A percentile compares a stretch with the other conserved stretches of the same genome.
Evolutionary conservation across 2,329 filamentous ascomycete species (phyloP).

Genomic region (Aspergillus alliaceus): DNA sequence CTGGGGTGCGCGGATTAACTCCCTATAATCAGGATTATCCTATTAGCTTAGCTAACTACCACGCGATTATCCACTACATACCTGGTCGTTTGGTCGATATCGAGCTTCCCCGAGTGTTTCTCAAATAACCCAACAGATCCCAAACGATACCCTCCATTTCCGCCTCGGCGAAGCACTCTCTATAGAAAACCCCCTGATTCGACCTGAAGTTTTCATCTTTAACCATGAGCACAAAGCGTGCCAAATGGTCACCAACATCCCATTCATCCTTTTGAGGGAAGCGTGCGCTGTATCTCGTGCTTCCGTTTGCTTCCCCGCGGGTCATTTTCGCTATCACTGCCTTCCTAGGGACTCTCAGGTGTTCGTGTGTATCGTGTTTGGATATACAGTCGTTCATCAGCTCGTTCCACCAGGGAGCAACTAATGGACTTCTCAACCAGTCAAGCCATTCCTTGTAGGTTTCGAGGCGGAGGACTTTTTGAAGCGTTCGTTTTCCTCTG

Average conservation of each 20-base stretch:
- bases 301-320: neutral
- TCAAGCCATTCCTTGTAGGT: neutral
- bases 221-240: neutral
- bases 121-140: neutral
- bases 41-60: too few relatives aligned
- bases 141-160: neutral
- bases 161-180: neutral
- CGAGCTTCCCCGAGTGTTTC: neutral
- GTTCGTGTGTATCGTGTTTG: neutral
- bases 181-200: neutral
- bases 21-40: too few relatives aligned
- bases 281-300: neutral
- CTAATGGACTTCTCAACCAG: neutral
- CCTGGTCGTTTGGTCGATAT: neutral
- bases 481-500: neutral
- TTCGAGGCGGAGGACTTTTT: neutral
- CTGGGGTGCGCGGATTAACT: too few relatives aligned
- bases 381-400: neutral
- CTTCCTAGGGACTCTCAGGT: neutral
- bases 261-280: neutral
- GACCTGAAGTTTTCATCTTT: neutral
- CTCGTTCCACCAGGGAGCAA: neutral
- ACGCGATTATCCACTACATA: too few relatives aligned
- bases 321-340: neutral
- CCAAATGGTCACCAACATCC: neutral